Evolutionary conservation across 306 rosid species (phyloP), one percentile per base, ranked within the genome.

Genomic region (Fragaria ananassa): DNA sequence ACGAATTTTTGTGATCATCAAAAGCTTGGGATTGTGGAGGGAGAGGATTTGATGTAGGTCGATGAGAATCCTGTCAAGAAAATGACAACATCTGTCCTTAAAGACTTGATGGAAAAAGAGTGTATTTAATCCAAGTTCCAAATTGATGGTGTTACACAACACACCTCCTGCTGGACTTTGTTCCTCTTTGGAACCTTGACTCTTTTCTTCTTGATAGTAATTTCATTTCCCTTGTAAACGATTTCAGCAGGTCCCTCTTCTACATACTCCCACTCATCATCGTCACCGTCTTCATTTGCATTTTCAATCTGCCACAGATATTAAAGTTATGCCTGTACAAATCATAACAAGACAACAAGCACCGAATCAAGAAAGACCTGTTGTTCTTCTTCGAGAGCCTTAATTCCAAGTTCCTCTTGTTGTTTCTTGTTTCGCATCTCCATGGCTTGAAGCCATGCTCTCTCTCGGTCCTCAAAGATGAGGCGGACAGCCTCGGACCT

Each of bases 191-290:
- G 81, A 84, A 87, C 81, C 87, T 85, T 87, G 34, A 90, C 80
- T 75, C 54, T 86, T 64, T 89, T 95, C 90, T 89, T 94, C 82
- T 84, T 88, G 74, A 92, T 72, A 81, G 78, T 92, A 47, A 95
- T 95, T 83, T 90, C 96, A 8, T 95, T 91, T 79, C 97, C 98
- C 83, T 79, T 83, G 97, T 93, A 95, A 53, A 92, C 89, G 70
- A 95, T 84, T 86, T 88, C 88, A 0, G 97, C 89, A 23, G 91
- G 96, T 19, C 95, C 97, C 34, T 84, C 92, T 75, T 88, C 91
- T 47, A 83, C 85, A 56, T 85, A 89, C 47, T 92, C 93, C 81
- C 87, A 84, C 21, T 85, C 84, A 47, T 41, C 45, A 9, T 85
- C 86, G 9, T 19, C 58, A 53, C 58, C 58, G 51, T 79, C 82